Evolutionary conservation across 2,329 filamentous ascomycete species (phyloP), one percentile per base, ranked within the genome.

Genomic region (Epichloe amarillans): DNA sequence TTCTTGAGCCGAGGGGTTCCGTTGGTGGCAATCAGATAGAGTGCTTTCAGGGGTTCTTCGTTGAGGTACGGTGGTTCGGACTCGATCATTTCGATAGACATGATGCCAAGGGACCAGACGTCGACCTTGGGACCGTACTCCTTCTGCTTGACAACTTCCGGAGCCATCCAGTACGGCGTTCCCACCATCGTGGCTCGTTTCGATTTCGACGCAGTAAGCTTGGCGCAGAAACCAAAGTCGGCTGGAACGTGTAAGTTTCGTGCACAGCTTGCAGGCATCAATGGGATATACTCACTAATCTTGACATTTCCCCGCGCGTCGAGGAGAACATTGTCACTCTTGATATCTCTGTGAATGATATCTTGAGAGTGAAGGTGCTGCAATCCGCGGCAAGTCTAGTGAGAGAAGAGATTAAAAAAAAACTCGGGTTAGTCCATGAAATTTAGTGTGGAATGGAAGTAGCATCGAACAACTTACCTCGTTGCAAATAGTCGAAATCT

Each of bases 61-160:
- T 97, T 97, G 38, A 97, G 80, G 67, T 98, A 98, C 0, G 93
- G 93, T 5, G 93, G 93, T 68, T 98, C 93, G 17, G 88, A 95
- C 67, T 98, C 93, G 63, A 97, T 97, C 93, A 98, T 96, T 70
- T 98, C 93, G 62, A 98, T 97, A 23, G 93, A 91, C 93, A 97
- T 98, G 71, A 98, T 98, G 63, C 93, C 93, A 55, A 98, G 74
- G 33, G 90, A 96, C 93, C 93, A 98, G 64, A 97, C 95, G 64
- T 98, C 93, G 55, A 97, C 93, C 75, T 97, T 97, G 64, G 87
- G 86, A 39, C 91, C 93, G 63, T 98, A 98, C 69, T 96, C 91
- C 73, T 97, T 97, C 68, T 97, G 93, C 73, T 97, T 97, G 65
- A 98, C 93, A 43, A 98, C 93, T 69, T 98, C 93, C 38, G 93